Evolutionary conservation across 169 alveolate species (phyloP), one percentile per base, ranked within the genome.

Genomic region (Plasmodium billcollinsi): DNA sequence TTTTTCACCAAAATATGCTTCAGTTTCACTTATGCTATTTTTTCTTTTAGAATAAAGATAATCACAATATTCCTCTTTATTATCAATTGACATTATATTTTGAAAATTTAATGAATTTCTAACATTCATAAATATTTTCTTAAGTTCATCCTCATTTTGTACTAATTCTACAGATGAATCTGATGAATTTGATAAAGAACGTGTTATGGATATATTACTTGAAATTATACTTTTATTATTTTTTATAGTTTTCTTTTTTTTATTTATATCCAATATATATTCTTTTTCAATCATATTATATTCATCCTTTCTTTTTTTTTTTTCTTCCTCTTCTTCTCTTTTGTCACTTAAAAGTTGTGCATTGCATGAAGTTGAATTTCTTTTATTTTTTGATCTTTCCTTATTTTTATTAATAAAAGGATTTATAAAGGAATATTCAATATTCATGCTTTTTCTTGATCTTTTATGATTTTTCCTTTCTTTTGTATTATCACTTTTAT

Each of bases 361-460:
- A 50, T 52, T 29, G 24, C 39, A 62, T 26, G 18, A 15, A 20
- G 45, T 33, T 5, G 5, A 5, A 33, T 33, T 33, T 4, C 45
- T 33, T 33, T 33, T 21, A 43, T 12, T 45, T 5, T 24, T 70
- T 54, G 45, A 29, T 2, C 45, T 50, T 72, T 71, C 61, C 58
- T 58, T 67, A 56, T 74, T 45, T 1, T 11, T 69, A 54, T 63
- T 70, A 47, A 15, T 62, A 74, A 86, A 86, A 20, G 92, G 92
- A 45, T 86, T 86, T 71, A 70, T 15, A 74, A 86, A 86, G 14
- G 92, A 86, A n/a, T 86, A 71, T 56, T 86, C 92, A 71, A 86
- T 86, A 56, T 21, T 47, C n/a, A 26, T 59, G 43, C 92, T 86
- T 65, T 72, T 86, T 20, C 92, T 73, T 15, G 88, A 72, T 18